A percentile compares a stretch with the other conserved stretches of the same genome.
Conservation (phyloP, 148 eudicot species). For the Polygonum aviculare region DNA sequence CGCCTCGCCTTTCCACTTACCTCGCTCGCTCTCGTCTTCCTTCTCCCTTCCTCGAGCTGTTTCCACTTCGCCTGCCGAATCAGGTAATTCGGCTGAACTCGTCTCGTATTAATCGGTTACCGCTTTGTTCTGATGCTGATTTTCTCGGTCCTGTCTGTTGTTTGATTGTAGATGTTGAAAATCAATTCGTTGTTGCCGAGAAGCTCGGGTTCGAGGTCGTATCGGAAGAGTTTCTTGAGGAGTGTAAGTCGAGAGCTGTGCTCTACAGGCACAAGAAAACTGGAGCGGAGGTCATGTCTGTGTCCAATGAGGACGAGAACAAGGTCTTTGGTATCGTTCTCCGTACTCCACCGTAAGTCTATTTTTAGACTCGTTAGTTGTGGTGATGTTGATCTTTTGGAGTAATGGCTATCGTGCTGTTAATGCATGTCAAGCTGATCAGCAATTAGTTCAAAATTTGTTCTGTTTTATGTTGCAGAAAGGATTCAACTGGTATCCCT, state of each 20-base stretch:
- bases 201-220: conserved; percentile 88
- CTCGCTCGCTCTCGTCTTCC: conserved; percentile 34
- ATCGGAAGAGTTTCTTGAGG: conserved; percentile 73
- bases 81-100: conserved; percentile 21
- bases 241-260: conserved; percentile 87
- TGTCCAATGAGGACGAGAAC: conserved; percentile 90
- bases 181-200: conserved; percentile 50
- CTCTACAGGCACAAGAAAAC: conserved; percentile 80
- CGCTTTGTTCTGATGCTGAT: not conserved
- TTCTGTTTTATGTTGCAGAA: conserved; percentile 30
- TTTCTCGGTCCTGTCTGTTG: not conserved
- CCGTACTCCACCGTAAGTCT: conserved; percentile 95
- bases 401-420: not conserved
- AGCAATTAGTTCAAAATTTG: not conserved
- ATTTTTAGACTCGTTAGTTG: not conserved
- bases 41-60: conserved; percentile 47
- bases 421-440: not conserved
- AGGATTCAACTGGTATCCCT: conserved; percentile 97
- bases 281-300: conserved; percentile 84
- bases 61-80: conserved; percentile 38
- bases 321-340: conserved; percentile 90
- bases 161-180: conserved; percentile 29
- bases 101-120: not conserved
- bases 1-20: conserved; percentile 19
- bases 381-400: not conserved